These are phyloP conservation scores for Boletales sp. DNA, from an alignment of 768 basidiomycete genomes.

Conservation along the genomic window DNA sequence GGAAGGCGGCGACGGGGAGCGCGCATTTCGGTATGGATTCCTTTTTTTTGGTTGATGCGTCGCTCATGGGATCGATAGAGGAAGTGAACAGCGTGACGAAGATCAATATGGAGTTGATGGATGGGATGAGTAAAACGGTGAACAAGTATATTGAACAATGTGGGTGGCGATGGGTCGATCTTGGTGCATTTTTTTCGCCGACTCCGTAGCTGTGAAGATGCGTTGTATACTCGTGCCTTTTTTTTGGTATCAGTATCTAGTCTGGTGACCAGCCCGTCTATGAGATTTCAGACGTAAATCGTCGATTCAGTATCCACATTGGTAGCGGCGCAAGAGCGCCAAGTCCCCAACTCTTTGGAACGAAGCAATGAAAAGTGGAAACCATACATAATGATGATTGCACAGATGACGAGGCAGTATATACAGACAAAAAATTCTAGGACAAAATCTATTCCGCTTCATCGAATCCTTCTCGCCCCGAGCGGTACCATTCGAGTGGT, in stretches of 20 bases:
- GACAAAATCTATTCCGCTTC: too few species aligned
- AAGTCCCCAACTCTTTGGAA: too few species aligned
- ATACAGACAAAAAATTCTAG: too few species aligned
- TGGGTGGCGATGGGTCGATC: conserved; percentile 87
- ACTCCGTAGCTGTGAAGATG: conserved; percentile 57
- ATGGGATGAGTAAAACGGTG: conserved; percentile 52
- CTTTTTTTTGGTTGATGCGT: neutral
- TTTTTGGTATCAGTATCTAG: conserved; percentile 6
- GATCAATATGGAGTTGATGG: conserved; percentile 51
- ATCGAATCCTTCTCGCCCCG: too few species aligned
- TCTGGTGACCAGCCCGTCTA: too few species aligned
- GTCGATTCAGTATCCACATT: too few species aligned
- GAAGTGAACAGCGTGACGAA: conserved; percentile 47
- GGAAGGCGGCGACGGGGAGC: conserved; percentile 48
- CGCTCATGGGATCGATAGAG: conserved; percentile 37
- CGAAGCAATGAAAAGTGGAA: too few species aligned
- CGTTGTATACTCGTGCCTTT: conserved; percentile 2
- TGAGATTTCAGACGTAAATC: too few species aligned
- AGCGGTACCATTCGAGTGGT: too few species aligned
- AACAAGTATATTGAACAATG: conserved; percentile 83
- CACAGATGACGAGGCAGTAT: too few species aligned
- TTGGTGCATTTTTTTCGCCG: conserved; percentile 75
- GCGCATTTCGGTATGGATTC: conserved; percentile 36
- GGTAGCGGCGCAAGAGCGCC: too few species aligned
- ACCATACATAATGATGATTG: too few species aligned